Base-by-base conservation (phyloP, 1,284 basidiomycete species). In the Cystobasidium sp. region DNA sequence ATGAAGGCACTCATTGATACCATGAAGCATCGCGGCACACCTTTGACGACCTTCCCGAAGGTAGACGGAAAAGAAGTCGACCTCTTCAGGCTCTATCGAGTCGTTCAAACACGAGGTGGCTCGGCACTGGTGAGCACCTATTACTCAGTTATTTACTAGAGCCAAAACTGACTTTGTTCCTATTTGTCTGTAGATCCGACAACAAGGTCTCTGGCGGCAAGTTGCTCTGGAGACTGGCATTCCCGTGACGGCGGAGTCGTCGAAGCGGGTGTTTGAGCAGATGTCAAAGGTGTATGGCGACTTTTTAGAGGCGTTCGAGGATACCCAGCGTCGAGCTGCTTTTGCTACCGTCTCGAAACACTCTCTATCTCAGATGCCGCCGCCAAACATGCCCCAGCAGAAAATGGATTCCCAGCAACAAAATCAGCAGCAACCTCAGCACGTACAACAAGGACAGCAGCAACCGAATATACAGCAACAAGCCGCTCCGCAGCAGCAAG, bases 1-100 rank as follows among this genome's bases (percentile, higher is more conserved):
- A 80, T 80, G 79, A 76, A 77, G 56, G 73, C 68, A 1, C 53
- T 80, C 16, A 77, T 79, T 62, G 79, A 80, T 65, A 75, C 78
- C 1, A 79, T 79, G 78, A 43, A 75, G 46, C 76, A 76, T 22
- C 74, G 79, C 3, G 78, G 77, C n/a, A 77, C 79, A 43, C 78
- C 79, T 51, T 76, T 80, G 73, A 75, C 74, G 20, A 73, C 66
- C 7, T 74, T 74, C 9, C 79, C 79, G 12, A 67, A 16, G 47
- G 70, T 78, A 20, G 77, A 80, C 10, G 78, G 76, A 3, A 71
- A 71, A n/a, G 77, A 78, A 59, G 74, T 80, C 56, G 79, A 80
- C 55, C 65, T 80, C 6, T 77, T 77, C 51, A 77, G 75, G 59
- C 74, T 80, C 4, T 80, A 78, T 47, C 76, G 76, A 59, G 68